Evolutionary conservation across 129 eudicot genomes (phyloP).

Genomic region (Arctium lappa): DNA sequence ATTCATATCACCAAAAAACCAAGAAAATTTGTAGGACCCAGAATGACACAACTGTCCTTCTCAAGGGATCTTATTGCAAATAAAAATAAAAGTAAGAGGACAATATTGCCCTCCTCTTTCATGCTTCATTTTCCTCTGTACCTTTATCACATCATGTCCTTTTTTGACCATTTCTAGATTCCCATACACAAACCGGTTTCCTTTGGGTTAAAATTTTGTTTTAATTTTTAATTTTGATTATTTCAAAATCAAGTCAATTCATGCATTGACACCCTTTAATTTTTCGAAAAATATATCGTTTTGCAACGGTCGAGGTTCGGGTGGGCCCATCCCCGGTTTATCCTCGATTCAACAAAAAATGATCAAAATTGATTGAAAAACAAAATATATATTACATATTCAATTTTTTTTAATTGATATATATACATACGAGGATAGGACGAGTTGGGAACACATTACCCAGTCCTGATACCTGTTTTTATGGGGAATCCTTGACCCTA

Average conservation of each 20-base stretch:
- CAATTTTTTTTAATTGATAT: no score
- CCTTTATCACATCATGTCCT: conserved; percentile 21
- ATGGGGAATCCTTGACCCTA: no score
- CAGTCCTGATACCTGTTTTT: no score
- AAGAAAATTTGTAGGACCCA: conserved; percentile 23
- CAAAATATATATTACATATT: no score
- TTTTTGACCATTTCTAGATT: conserved; percentile 10
- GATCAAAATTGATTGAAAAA: no score
- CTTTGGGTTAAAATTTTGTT: background rate
- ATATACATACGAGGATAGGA: no score
- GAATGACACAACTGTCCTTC: conserved; percentile 10
- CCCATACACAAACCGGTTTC: background rate
- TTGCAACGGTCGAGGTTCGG: no score
- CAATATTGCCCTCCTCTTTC: conserved; percentile 23
- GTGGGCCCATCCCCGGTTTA: no score
- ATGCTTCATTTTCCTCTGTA: conserved; percentile 14
- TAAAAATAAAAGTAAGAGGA: conserved; percentile 11
- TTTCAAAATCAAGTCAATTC: background rate
- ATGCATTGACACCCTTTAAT: no score
- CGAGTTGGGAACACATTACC: no score
- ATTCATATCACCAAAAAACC: background rate
- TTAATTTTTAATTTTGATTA: background rate
- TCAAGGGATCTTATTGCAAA: conserved; percentile 11
- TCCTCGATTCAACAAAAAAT: no score
- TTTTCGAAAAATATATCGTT: no score